These are phyloP conservation scores for Pichia gijzeniarum DNA, from an alignment of 805 yeast genomes.

Conservation along the genomic window DNA sequence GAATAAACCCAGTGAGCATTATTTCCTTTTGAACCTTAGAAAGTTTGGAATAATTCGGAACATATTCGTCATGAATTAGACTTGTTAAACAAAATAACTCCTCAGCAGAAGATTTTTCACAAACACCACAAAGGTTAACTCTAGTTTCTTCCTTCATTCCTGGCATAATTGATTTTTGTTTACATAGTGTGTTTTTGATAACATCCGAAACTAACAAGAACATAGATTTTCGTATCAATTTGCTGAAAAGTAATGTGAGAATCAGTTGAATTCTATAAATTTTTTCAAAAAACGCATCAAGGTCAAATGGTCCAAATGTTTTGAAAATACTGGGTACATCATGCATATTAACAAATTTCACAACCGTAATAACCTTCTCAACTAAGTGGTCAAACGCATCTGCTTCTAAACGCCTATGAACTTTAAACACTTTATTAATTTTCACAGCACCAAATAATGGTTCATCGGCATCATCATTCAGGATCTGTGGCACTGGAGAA, in stretches of 20 bases:
- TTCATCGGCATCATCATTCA: too few relatives aligned
- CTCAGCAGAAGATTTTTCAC: neutral
- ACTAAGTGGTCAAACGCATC: too few relatives aligned
- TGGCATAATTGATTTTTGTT: constrained; percentile 2
- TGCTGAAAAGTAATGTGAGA: neutral
- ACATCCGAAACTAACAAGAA: constrained; percentile 1
- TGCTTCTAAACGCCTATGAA: neutral
- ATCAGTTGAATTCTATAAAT: neutral
- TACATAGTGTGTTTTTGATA: neutral
- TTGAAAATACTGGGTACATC: neutral
- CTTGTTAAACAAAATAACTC: neutral
- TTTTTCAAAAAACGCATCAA: constrained; percentile 3
- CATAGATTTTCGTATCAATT: constrained; percentile 2
- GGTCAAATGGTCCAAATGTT: neutral
- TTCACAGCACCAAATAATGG: neutral
- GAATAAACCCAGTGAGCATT: neutral
- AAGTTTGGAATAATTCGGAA: neutral
- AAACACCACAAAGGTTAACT: neutral
- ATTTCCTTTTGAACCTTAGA: neutral
- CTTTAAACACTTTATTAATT: neutral
- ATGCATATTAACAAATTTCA: too few relatives aligned
- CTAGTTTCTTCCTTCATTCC: neutral
- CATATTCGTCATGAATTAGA: constrained; percentile 1
- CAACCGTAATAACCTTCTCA: too few relatives aligned
- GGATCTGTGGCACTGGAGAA: too few relatives aligned